Conservation (phyloP, 2,329 filamentous ascomycete species). For the Cordyceps militaris region DNA sequence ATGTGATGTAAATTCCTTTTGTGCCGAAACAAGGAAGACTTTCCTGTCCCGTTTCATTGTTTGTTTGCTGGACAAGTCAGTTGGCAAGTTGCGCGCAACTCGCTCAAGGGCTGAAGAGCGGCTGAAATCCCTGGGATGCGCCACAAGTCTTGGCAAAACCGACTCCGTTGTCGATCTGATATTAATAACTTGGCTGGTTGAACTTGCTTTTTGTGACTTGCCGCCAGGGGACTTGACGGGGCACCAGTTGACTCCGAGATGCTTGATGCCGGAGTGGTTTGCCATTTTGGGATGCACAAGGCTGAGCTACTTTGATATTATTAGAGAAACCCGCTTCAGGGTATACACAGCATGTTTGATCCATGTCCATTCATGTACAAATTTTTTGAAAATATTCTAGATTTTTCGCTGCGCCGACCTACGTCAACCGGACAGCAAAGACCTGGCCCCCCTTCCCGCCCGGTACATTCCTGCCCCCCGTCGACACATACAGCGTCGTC, state of each 20-base stretch:
- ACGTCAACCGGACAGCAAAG: conserved; percentile 1
- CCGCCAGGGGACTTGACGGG: not conserved
- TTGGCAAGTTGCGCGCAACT: not conserved
- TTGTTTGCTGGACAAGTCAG: too few relatives aligned
- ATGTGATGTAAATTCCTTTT: too few relatives aligned
- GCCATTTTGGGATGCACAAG: not conserved
- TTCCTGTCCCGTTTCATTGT: too few relatives aligned
- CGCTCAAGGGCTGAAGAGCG: not conserved
- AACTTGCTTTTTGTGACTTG: too few relatives aligned
- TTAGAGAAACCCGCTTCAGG: not conserved
- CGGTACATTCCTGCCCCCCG: conserved; percentile 7
- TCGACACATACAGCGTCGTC: conserved; percentile 15
- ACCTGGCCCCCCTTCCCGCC: conserved; percentile 8
- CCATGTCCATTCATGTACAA: not conserved
- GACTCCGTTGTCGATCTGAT: too few relatives aligned
- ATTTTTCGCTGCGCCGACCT: not conserved
- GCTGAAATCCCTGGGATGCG: not conserved
- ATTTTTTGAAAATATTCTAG: not conserved
- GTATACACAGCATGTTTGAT: not conserved
- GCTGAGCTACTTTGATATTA: not conserved
- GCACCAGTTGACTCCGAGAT: not conserved
- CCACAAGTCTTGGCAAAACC: conserved; percentile 2
- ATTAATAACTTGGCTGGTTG: too few relatives aligned
- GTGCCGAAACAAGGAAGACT: too few relatives aligned
- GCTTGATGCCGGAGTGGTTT: too few relatives aligned